Evolutionary conservation across 441 rosid genomes (phyloP).

Genomic region (Adansonia grandidieri): DNA sequence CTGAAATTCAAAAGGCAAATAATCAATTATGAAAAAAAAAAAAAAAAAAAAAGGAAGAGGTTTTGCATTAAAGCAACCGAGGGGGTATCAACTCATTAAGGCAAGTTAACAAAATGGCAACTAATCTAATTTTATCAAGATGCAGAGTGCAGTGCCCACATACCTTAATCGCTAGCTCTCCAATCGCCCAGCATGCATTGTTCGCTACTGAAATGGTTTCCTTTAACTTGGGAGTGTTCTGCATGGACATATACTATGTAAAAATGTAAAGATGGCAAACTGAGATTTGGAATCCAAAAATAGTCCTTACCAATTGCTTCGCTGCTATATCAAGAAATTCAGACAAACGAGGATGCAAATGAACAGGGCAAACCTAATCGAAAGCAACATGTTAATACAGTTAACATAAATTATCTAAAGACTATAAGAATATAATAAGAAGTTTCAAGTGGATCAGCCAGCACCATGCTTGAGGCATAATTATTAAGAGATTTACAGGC

Average conservation of each 20-base stretch:
- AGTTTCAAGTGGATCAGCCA: conserved; percentile 15
- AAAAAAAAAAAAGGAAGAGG: neutral
- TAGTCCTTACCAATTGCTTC: conserved; percentile 81
- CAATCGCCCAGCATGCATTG: conserved; percentile 99
- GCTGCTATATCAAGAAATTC: conserved; percentile 84
- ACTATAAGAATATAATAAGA: conserved; percentile 15
- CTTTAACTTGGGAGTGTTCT: conserved; percentile 69
- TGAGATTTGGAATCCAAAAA: conserved; percentile 23
- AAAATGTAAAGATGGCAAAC: conserved; percentile 13
- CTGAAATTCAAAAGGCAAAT: conserved; percentile 46
- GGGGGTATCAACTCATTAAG: neutral
- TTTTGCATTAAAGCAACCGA: conserved; percentile 8
- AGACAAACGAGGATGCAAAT: conserved; percentile 72
- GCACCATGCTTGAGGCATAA: conserved; percentile 1
- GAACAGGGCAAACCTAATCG: conserved; percentile 74
- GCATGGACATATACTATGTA: conserved; percentile 33
- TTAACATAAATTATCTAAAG: conserved; percentile 15
- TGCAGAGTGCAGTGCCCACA: conserved; percentile 13
- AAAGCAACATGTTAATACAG: neutral
- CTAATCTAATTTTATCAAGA: conserved; percentile 18
- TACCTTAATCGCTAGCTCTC: conserved; percentile 96
- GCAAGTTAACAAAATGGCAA: conserved; percentile 14
- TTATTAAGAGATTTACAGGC: conserved; percentile 1
- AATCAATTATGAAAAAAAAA: neutral
- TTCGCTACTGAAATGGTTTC: conserved; percentile 92